Base-by-base conservation (phyloP, 2,329 filamentous ascomycete species). In the Cadophora sp. region DNA sequence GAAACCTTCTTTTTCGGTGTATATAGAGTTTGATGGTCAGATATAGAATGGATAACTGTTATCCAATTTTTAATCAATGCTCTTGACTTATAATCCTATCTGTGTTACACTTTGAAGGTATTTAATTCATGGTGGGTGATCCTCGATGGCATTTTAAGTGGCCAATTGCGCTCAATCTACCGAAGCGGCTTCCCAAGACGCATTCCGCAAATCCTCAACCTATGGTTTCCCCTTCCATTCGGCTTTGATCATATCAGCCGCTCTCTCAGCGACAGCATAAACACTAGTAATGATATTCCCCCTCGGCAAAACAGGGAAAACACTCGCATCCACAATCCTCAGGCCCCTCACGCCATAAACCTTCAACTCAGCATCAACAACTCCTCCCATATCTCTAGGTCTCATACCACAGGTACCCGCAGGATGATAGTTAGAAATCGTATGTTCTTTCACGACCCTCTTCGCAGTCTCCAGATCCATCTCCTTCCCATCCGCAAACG, bases 321-420 rank as follows among this genome's bases (percentile, higher is more conserved):
- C 27, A 53, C 59, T 60, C 5, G 65, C 65, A 66, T 63, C 65
- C 20, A 66, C 65, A 4, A 66, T 43, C 39, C 64, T 59, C 27
- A 59, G 20, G 1, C 56, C 62, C 18, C 58, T 65, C 18, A 65
- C 67, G 6, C 72, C 71, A 55, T 72, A 71, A 13, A 73, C 70
- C n/a, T 48, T 62, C 43, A 73, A 58, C n/a, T 61, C 43, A 11
- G 50, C 33, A 56, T 72, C 65, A 27, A 73, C 70, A 14, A 74
- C 70, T 11, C 71, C 70, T 0, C 72, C 73, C 7, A 67, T 58
- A 5, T 70, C 68, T 45, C 51, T 64, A 6, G 71, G 68, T n/a
- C 69, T 22, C 70, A 73, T 73, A 0, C 69, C 62, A 43, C 67
- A 70, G 6, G 64, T 72, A 1, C 69, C 70, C 6, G 59, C 59